Conservation (phyloP, 225 moss, liverwort and hornwort species). For the Polytrichum commune region DNA sequence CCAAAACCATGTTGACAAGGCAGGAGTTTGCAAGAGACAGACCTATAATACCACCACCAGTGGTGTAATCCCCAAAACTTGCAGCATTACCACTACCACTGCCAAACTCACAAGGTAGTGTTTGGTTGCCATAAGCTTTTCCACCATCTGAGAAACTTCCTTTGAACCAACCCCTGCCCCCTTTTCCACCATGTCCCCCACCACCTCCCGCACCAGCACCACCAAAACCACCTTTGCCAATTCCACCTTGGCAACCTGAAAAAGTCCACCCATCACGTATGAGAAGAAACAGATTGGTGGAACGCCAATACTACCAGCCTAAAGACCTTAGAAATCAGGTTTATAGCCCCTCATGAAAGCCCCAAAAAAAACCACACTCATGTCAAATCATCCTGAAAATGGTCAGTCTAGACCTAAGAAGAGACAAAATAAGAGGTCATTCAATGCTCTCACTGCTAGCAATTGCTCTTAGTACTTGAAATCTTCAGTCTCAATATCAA, state of each 20-base stretch:
- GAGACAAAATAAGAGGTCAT: not conserved
- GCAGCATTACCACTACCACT: slow-evolving; percentile 93
- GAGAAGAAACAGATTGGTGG: too few species aligned
- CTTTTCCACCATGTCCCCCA: slow-evolving; percentile 94
- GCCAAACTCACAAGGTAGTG: slow-evolving; percentile 90
- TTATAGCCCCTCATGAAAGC: too few species aligned
- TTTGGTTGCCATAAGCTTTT: slow-evolving; percentile 53
- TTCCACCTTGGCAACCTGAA: slow-evolving; percentile 59
- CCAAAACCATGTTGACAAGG: too few species aligned
- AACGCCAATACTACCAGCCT: too few species aligned
- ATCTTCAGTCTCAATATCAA: too few species aligned
- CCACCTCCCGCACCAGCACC: slow-evolving; percentile 76
- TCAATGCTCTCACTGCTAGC: too few species aligned
- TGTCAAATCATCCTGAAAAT: not conserved
- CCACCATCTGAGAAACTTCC: slow-evolving; percentile 87
- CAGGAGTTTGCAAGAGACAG: slow-evolving; percentile 7
- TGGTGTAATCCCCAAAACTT: slow-evolving; percentile 63
- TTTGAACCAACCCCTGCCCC: slow-evolving; percentile 78
- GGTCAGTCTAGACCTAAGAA: too few species aligned
- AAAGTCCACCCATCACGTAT: slow-evolving; percentile 17
- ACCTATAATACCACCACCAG: slow-evolving; percentile 98
- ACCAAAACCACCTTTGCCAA: slow-evolving; percentile 76
- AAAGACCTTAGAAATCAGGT: not conserved
- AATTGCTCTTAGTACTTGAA: too few species aligned
- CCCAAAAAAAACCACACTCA: too few species aligned